A percentile compares a stretch with the other conserved stretches of the same genome.
These are phyloP conservation scores for Begonia fuchsioides DNA, from an alignment of 306 rosid genomes.

Conservation along the genomic window DNA sequence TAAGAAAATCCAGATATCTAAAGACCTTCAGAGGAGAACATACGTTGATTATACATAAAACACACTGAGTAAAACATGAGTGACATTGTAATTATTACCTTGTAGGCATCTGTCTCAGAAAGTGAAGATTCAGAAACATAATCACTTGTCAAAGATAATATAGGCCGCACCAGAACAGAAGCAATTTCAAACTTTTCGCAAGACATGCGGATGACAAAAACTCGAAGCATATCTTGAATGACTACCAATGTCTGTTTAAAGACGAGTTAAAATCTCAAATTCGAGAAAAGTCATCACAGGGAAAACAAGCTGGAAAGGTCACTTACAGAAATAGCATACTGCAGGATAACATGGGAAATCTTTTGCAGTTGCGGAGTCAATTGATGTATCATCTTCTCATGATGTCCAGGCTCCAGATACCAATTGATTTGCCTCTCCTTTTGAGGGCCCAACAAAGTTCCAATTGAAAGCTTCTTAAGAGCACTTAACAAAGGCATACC, in stretches of 20 bases:
- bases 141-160: constrained; percentile 41
- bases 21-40: constrained; percentile 38
- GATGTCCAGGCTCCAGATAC: constrained; percentile 69
- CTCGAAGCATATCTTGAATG: constrained; percentile 84
- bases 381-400: constrained; percentile 67
- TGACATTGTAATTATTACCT: constrained; percentile 22
- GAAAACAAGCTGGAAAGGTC: constrained; percentile 3
- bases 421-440: constrained; percentile 71
- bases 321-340: constrained; percentile 89
- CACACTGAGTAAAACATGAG: not conserved
- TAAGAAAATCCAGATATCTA: constrained; percentile 88
- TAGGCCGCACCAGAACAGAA: constrained; percentile 49
- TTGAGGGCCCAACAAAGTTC: constrained; percentile 68
- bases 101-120: constrained; percentile 59
- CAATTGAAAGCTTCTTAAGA: constrained; percentile 69
- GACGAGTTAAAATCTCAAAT: not conserved
- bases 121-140: constrained; percentile 39
- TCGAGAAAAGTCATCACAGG: not conserved
- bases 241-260: constrained; percentile 54
- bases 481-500: constrained; percentile 86
- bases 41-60: not conserved
- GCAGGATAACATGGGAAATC: constrained; percentile 73
- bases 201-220: constrained; percentile 60
- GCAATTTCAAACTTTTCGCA: constrained; percentile 44
- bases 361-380: constrained; percentile 61